Evolutionary conservation across 768 basidiomycete genomes (phyloP).

Genomic region (Boletus insuetus): DNA sequence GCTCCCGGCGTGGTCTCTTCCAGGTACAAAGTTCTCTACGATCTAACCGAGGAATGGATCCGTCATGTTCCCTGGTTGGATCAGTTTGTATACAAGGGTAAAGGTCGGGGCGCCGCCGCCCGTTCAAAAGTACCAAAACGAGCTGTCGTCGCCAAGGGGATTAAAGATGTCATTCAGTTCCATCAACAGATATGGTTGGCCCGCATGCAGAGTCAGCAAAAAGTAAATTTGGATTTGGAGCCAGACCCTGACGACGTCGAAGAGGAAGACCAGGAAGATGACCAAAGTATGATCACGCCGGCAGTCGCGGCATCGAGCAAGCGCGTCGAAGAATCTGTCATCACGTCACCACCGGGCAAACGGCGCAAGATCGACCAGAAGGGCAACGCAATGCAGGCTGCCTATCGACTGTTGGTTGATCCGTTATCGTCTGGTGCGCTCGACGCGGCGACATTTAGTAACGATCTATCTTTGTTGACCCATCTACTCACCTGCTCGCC

Average conservation of each 20-base stretch:
- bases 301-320: constrained; percentile 12
- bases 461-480: constrained; percentile 39
- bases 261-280: constrained; percentile 30
- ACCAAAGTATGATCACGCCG: constrained; percentile 6
- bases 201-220: constrained; percentile 34
- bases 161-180: constrained; percentile 68
- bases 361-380: constrained; percentile 28
- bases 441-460: constrained; percentile 9
- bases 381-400: constrained; percentile 39
- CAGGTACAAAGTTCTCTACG: constrained; percentile 66
- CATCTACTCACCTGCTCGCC: constrained; percentile 52
- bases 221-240: constrained; percentile 40
- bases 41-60: constrained; percentile 57
- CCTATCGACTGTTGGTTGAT: constrained; percentile 56
- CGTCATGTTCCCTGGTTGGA: constrained; percentile 73
- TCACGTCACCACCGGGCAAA: constrained; percentile 23
- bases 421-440: constrained; percentile 42
- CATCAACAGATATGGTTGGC: constrained; percentile 59
- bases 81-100: constrained; percentile 43
- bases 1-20: constrained; percentile 58
- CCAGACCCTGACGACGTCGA: constrained; percentile 30
- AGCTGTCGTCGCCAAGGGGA: constrained; percentile 60
- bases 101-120: constrained; percentile 35
- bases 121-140: constrained; percentile 63
- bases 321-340: not conserved